These are phyloP conservation scores for Solanum chacoense DNA, from an alignment of 305 asterid species.

Conservation along the genomic window DNA sequence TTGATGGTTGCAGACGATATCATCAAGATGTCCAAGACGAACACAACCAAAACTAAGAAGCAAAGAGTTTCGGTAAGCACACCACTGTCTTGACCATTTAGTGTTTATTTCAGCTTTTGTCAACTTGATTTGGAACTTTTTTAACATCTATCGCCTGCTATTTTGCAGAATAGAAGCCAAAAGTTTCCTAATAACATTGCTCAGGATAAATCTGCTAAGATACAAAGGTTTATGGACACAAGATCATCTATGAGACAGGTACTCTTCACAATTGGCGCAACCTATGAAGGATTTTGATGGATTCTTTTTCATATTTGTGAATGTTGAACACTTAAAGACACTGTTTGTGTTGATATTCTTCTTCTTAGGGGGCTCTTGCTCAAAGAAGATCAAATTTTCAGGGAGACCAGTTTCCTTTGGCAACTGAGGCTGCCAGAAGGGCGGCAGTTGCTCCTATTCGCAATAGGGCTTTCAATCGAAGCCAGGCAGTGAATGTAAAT, in stretches of 20 bases:
- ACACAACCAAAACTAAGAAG: conserved; percentile 32
- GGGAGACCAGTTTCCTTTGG: conserved; percentile 60
- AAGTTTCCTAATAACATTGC: conserved; percentile 28
- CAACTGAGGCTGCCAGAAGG: conserved; percentile 66
- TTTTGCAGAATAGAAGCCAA: conserved; percentile 46
- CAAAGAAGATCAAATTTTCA: conserved; percentile 60
- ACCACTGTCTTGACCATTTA: neutral
- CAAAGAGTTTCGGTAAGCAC: conserved; percentile 57
- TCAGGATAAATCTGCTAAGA: conserved; percentile 42
- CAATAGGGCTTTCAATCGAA: conserved; percentile 39
- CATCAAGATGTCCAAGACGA: conserved; percentile 64
- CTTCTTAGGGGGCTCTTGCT: conserved; percentile 61
- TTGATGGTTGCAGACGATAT: conserved; percentile 52
- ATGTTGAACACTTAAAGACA: neutral
- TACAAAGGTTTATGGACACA: conserved; percentile 42
- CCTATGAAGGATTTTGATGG: neutral
- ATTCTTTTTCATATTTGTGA: neutral
- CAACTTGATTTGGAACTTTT: neutral
- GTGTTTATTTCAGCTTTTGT: neutral
- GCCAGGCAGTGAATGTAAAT: conserved; percentile 34
- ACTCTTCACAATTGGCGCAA: conserved; percentile 3
- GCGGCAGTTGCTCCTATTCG: conserved; percentile 58
- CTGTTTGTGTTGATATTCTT: conserved; percentile 5
- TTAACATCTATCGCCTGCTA: neutral
- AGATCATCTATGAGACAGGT: conserved; percentile 77